Percentiles rank a stretch among this genome's conserved stretches.
These are phyloP conservation scores for Sesbania bispinosa DNA, from an alignment of 306 rosid genomes.

Conservation along the genomic window DNA sequence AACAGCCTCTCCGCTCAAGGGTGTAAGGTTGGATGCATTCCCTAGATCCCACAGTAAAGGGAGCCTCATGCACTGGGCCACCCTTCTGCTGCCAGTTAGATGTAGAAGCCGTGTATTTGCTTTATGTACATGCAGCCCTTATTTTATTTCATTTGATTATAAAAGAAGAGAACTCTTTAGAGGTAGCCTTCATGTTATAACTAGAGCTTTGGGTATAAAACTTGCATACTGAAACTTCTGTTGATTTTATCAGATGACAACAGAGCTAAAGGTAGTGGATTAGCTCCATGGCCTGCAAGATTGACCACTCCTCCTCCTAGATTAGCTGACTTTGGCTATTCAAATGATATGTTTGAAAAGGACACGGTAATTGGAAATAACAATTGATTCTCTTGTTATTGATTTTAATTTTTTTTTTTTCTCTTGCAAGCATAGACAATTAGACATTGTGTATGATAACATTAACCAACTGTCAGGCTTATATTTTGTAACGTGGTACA, in stretches of 20 bases:
- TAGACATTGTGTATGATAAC: not conserved
- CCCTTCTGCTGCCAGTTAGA: not conserved
- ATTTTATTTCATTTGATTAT: not conserved
- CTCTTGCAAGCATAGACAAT: not conserved
- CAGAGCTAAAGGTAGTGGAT: constrained; percentile 73
- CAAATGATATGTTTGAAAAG: constrained; percentile 78
- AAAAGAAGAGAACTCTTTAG: not conserved
- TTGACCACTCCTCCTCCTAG: constrained; percentile 88
- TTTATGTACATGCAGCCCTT: not conserved
- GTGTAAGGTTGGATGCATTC: not conserved
- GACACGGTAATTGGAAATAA: constrained; percentile 60
- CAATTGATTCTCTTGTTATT: constrained; percentile 13
- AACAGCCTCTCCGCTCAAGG: not conserved
- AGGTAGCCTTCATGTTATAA: not conserved
- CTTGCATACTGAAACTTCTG: constrained; percentile 26
- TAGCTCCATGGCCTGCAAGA: constrained; percentile 96
- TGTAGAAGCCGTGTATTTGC: not conserved
- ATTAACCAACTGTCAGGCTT: not conserved
- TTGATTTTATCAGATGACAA: constrained; percentile 61
- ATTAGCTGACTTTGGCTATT: constrained; percentile 88
- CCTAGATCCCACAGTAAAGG: no score
- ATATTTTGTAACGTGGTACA: constrained; percentile 33
- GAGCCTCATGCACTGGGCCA: not conserved
- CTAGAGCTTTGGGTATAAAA: constrained; percentile 3
- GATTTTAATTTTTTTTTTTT: not conserved